These are phyloP conservation scores for Hyaloperonospora brassicae DNA, from an alignment of 352 stramenopile genomes.

Conservation along the genomic window DNA sequence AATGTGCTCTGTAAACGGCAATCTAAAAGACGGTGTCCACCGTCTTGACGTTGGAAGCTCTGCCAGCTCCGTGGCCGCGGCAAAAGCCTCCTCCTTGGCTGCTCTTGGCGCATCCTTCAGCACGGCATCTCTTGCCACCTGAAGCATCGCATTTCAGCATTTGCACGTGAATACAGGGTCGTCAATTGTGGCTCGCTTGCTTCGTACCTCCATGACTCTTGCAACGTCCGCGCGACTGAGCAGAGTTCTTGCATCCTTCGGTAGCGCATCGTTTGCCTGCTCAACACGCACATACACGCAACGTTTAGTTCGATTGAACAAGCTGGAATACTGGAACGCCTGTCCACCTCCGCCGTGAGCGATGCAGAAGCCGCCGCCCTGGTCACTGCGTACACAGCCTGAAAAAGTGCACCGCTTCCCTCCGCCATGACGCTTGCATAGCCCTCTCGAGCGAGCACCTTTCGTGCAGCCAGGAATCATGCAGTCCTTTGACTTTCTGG, in stretches of 20 bases:
- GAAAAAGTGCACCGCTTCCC: conserved; percentile 62
- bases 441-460: conserved; percentile 62
- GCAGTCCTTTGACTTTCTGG: conserved; percentile 65
- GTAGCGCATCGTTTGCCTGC: conserved; percentile 59
- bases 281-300: conserved; percentile 2
- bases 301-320: conserved; percentile 1
- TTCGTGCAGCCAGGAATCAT: conserved; percentile 60
- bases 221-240: conserved; percentile 73
- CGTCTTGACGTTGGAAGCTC: neutral
- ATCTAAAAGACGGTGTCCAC: conserved; percentile 4
- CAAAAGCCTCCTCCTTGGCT: conserved; percentile 65
- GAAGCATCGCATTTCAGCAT: too few species aligned
- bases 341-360: conserved; percentile 57
- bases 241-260: conserved; percentile 66
- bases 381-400: conserved; percentile 61
- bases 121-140: conserved; percentile 63
- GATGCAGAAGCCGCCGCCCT: conserved; percentile 82
- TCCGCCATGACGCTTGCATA: conserved; percentile 82
- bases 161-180: too few species aligned
- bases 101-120: conserved; percentile 55
- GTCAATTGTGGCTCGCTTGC: neutral
- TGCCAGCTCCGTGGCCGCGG: conserved; percentile 36
- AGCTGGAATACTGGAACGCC: neutral
- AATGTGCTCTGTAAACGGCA: too few species aligned
- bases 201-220: conserved; percentile 78